A percentile compares a stretch with the other conserved stretches of the same genome.
Evolutionary conservation across 179 eudicot species (phyloP).

Genomic region (Heliamphora pulchella): DNA sequence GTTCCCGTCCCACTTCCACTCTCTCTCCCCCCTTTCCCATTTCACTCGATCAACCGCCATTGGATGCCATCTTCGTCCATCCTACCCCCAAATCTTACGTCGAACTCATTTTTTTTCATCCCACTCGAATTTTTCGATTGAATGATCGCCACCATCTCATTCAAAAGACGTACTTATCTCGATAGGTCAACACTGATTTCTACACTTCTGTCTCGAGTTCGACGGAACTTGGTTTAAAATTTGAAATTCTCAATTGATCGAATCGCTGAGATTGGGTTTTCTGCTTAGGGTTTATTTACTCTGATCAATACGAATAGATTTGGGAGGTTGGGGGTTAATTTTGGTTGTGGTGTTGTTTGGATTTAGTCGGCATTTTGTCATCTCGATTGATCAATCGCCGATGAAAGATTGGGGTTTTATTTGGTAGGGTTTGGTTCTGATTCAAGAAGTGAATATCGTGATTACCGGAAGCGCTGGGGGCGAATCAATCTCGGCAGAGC

Average conservation of each 20-base stretch:
- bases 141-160: neutral
- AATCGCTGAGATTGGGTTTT: conserved; percentile 5
- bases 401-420: neutral
- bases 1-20: neutral
- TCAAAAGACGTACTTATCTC: neutral
- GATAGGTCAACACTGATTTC: neutral
- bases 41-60: neutral
- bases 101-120: neutral
- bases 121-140: neutral
- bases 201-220: neutral
- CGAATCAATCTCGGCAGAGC: conserved; percentile 87
- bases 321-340: neutral
- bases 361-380: neutral
- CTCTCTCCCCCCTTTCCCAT: neutral
- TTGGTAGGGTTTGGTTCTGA: neutral
- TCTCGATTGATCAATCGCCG: neutral
- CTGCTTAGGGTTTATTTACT: neutral
- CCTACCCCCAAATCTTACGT: neutral
- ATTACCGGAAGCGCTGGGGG: conserved; percentile 80
- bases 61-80: neutral
- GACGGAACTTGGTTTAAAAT: neutral
- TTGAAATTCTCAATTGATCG: neutral
- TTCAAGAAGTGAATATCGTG: neutral
- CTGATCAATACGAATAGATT: neutral
- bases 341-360: neutral